These are phyloP conservation scores for Kodamaea jinghongensis DNA, from an alignment of 805 yeast species.

Conservation along the genomic window DNA sequence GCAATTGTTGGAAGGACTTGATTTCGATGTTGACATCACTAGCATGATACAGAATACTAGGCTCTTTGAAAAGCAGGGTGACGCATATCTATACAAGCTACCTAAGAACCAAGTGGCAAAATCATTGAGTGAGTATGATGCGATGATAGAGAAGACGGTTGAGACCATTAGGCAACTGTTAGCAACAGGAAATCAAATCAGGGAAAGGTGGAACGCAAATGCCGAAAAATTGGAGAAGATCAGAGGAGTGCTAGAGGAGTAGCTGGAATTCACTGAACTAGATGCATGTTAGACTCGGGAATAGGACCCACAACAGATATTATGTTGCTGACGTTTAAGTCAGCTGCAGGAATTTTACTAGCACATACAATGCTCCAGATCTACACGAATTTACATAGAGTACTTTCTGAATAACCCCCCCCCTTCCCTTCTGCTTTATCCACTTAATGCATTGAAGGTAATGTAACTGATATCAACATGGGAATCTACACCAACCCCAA, in stretches of 20 bases:
- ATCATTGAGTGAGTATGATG: conserved; percentile 32
- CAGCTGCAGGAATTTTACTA: no score
- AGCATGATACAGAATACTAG: conserved; percentile 16
- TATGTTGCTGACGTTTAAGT: no score
- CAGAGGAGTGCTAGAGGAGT: conserved; percentile 17
- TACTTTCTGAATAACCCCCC: no score
- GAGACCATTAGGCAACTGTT: conserved; percentile 28
- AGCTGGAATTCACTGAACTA: not conserved
- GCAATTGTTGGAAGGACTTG: conserved; percentile 15
- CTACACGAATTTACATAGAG: no score
- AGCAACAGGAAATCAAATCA: conserved; percentile 29
- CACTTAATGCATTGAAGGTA: no score
- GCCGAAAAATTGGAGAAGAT: conserved; percentile 32
- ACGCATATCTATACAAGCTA: conserved; percentile 23
- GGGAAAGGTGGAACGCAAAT: conserved; percentile 34
- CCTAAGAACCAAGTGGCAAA: conserved; percentile 20
- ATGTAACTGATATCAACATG: no score
- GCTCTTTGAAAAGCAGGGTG: conserved; percentile 20
- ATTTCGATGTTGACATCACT: conserved; percentile 13
- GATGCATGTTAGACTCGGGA: no score
- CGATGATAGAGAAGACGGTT: conserved; percentile 22
- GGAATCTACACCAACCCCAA: no score
- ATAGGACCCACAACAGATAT: no score
- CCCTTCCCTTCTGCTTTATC: no score
- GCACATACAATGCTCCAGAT: no score